Conservation (phyloP, 768 basidiomycete genomes). For the Leucosporidium yakuticum region DNA sequence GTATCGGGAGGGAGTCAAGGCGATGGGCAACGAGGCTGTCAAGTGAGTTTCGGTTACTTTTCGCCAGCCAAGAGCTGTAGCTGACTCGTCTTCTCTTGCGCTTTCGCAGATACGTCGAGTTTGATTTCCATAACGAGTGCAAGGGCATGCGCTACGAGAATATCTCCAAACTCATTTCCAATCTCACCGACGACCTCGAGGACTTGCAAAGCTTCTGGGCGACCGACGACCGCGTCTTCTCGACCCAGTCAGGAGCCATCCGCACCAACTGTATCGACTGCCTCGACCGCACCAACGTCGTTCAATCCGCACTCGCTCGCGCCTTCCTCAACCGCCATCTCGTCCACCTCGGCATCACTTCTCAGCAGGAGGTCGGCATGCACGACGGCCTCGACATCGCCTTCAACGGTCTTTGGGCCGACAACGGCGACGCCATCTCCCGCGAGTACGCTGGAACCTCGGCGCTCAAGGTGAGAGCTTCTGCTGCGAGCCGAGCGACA, state of each 20-base stretch:
- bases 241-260: conserved; percentile 29
- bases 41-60: conserved; percentile 33
- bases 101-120: conserved; percentile 24
- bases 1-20: conserved; percentile 64
- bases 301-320: conserved; percentile 74
- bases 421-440: conserved; percentile 85
- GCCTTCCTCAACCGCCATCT: conserved; percentile 55
- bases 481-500: background rate
- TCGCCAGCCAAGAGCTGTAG: no score
- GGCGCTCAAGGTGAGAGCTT: conserved; percentile 64
- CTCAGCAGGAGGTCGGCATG: conserved; percentile 62
- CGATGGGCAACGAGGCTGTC: conserved; percentile 44
- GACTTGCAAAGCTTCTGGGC: conserved; percentile 34
- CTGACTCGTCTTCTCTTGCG: background rate
- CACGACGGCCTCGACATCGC: conserved; percentile 59
- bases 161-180: conserved; percentile 26
- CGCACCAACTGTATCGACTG: conserved; percentile 38
- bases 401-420: conserved; percentile 96
- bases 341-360: conserved; percentile 49
- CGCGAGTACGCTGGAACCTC: conserved; percentile 70
- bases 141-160: conserved; percentile 67
- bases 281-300: conserved; percentile 36
- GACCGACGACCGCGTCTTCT: conserved; percentile 14
- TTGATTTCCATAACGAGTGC: conserved; percentile 44
- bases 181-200: conserved; percentile 31